Conservation (phyloP, 2,329 filamentous ascomycete genomes). For the Thielaviopsis euricoi region DNA sequence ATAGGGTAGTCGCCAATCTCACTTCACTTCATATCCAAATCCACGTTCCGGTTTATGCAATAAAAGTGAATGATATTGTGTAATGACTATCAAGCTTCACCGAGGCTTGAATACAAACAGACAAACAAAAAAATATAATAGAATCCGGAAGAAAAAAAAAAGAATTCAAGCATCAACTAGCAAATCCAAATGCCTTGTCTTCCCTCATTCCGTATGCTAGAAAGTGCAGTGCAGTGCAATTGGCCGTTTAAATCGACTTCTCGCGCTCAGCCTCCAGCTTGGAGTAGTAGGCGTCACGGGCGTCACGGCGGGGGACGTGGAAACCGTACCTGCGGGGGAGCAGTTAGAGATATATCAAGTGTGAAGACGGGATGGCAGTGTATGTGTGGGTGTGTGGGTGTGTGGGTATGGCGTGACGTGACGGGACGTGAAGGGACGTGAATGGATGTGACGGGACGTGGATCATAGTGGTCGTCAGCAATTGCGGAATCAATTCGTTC, state of each 20-base stretch:
- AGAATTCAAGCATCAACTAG: neutral
- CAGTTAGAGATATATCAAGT: too few species aligned
- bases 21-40: neutral
- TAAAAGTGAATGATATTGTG: neutral
- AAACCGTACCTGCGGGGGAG: slow-evolving; percentile 36
- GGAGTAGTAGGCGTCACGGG: slow-evolving; percentile 41
- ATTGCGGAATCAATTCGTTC: neutral
- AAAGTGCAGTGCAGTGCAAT: too few species aligned
- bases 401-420: too few species aligned
- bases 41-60: neutral
- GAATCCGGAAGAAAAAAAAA: neutral
- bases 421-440: too few species aligned
- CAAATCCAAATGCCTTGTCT: neutral
- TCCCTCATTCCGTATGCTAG: neutral
- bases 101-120: neutral
- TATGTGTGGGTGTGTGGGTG: too few species aligned
- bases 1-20: neutral
- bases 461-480: slow-evolving; percentile 2
- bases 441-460: too few species aligned
- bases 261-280: slow-evolving; percentile 40
- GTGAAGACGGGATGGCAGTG: too few species aligned
- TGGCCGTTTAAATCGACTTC: slow-evolving; percentile 16
- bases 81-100: neutral
- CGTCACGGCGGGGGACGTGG: slow-evolving; percentile 42
- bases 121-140: neutral